phyloP scores from a whole-genome alignment of 108 stramenopile genomes.

The Fragilariopsis cylindrus region DNA sequence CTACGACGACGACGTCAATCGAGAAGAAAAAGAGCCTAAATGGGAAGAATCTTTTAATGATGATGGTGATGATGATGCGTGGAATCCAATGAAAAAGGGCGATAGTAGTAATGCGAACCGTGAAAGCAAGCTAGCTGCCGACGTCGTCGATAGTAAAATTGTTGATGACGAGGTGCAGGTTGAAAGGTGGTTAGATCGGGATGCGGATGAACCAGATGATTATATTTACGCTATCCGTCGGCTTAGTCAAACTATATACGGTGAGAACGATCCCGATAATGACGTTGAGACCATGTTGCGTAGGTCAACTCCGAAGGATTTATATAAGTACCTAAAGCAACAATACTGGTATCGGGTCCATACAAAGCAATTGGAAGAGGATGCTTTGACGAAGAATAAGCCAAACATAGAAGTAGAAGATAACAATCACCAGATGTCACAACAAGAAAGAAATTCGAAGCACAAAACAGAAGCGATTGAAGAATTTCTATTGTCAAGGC shows the following conservation, averaged over 20 bases:
- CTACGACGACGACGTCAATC: background rate
- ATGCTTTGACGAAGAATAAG: background rate
- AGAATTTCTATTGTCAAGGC: background rate
- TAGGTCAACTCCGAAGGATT: slow-evolving; percentile 18
- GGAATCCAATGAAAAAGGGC: background rate
- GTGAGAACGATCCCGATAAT: slow-evolving; percentile 24
- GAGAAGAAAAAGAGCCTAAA: background rate
- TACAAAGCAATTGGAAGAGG: slow-evolving; percentile 15
- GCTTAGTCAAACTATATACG: slow-evolving; percentile 19
- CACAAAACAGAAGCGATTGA: background rate
- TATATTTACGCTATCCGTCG: slow-evolving; percentile 25
- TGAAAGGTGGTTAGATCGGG: slow-evolving; percentile 30
- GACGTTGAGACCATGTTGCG: slow-evolving; percentile 30
- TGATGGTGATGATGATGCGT: slow-evolving; percentile 3
- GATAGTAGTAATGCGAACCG: background rate
- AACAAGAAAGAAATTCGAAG: background rate
- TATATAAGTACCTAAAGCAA: slow-evolving; percentile 33
- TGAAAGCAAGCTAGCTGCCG: background rate
- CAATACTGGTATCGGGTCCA: slow-evolving; percentile 35
- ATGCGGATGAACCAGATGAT: slow-evolving; percentile 34
- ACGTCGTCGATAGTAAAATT: background rate
- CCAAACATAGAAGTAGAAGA: background rate
- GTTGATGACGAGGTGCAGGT: background rate
- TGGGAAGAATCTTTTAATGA: background rate
- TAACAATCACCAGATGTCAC: background rate